These are phyloP conservation scores for Apiospora saccharicola DNA, from an alignment of 2,329 filamentous ascomycete species.

Conservation along the genomic window DNA sequence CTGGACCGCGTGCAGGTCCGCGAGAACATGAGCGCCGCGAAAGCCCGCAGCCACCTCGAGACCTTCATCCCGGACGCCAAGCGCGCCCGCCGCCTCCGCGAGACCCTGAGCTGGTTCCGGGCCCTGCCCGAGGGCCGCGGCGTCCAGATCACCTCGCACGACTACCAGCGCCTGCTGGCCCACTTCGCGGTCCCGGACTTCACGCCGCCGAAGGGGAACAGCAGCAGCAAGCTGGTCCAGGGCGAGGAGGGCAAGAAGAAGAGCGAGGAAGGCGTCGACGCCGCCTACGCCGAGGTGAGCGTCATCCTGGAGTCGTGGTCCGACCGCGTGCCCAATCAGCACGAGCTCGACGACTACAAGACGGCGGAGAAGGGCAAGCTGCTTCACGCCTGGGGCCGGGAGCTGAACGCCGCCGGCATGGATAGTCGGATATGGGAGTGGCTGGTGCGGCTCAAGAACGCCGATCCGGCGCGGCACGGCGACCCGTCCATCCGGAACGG, in stretches of 20 bases:
- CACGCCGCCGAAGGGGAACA: not conserved
- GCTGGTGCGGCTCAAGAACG: not conserved
- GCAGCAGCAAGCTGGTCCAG: not conserved
- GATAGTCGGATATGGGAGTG: not conserved
- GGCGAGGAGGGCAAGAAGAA: not conserved
- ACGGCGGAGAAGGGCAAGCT: not conserved
- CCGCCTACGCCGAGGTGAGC: not conserved
- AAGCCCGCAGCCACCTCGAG: not conserved
- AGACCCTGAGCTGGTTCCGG: not conserved
- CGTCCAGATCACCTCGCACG: not conserved
- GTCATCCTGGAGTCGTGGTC: not conserved
- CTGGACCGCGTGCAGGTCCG: not conserved
- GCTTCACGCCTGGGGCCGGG: not conserved
- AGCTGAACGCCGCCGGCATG: not conserved
- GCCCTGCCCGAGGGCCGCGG: not conserved
- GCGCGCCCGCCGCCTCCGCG: not conserved
- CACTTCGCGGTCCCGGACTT: not conserved
- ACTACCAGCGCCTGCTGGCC: not conserved
- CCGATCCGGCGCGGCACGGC: not conserved
- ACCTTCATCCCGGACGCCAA: not conserved
- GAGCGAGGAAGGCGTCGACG: too few relatives aligned
- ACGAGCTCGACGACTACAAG: not conserved
- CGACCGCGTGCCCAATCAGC: not conserved
- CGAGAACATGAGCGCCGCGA: not conserved
- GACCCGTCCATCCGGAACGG: not conserved